phyloP scores from a whole-genome alignment of 192 early-diverging fungal genomes.

The Piromyces finnis region DNA sequence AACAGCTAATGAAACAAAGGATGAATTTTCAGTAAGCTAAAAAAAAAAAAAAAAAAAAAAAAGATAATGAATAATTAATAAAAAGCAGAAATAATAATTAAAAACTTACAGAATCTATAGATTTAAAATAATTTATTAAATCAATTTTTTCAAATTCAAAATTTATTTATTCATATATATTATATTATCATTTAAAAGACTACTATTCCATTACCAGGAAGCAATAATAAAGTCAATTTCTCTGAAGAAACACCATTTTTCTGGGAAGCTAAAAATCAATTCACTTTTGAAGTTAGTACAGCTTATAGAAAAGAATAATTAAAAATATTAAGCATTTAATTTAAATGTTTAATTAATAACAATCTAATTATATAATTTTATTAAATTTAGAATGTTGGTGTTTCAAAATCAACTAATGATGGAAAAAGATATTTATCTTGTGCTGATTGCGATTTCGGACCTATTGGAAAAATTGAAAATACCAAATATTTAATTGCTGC shows the following conservation, averaged over 20 bases:
- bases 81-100: too few species aligned
- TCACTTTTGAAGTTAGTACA: not conserved
- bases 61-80: too few species aligned
- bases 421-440: constrained; percentile 50
- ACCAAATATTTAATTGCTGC: constrained; percentile 30
- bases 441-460: constrained; percentile 55
- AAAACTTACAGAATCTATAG: too few species aligned
- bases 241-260: not conserved
- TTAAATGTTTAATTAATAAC: too few species aligned
- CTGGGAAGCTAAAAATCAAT: not conserved
- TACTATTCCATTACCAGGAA: not conserved
- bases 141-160: too few species aligned
- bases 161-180: too few species aligned
- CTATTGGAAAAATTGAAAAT: constrained; percentile 50
- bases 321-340: too few species aligned
- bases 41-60: too few species aligned
- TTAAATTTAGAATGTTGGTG: constrained; percentile 37
- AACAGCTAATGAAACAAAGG: not conserved
- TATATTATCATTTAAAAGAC: too few species aligned
- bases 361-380: too few species aligned
- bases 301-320: not conserved
- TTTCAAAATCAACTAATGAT: constrained; percentile 30
- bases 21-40: not conserved
- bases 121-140: too few species aligned
- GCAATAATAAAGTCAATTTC: not conserved